Percentiles rank a stretch among this genome's conserved stretches.
phyloP scores from a whole-genome alignment of 768 basidiomycete genomes.

The Auriscalpium microsporum region DNA sequence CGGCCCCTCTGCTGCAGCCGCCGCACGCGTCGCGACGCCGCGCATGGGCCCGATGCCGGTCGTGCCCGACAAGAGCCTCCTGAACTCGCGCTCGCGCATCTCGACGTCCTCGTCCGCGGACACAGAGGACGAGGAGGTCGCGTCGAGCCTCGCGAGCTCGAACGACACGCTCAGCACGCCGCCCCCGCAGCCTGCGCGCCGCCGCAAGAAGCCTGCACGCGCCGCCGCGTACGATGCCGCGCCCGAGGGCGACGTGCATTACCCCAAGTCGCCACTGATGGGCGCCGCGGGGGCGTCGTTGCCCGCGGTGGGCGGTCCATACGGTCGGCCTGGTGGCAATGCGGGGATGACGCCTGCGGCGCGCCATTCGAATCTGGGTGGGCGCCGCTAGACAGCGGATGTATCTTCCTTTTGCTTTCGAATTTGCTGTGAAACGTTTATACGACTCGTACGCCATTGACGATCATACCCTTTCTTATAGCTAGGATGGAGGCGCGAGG shows the following conservation, averaged over 20 bases:
- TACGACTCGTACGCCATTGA: too few species aligned
- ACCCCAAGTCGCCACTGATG: conserved; percentile 8
- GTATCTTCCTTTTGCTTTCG: too few species aligned
- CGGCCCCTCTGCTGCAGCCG: not conserved
- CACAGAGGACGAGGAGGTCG: conserved; percentile 8
- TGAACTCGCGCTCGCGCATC: not conserved
- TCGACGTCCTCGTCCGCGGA: conserved; percentile 1
- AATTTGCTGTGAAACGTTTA: too few species aligned
- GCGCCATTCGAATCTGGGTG: conserved; percentile 3
- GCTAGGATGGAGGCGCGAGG: too few species aligned
- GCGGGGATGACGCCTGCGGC: conserved; percentile 13
- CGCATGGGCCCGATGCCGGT: conserved; percentile 7
- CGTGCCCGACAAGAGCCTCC: conserved; percentile 10
- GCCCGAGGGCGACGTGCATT: conserved; percentile 1
- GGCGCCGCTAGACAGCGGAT: too few species aligned
- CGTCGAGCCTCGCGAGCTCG: conserved; percentile 13
- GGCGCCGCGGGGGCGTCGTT: not conserved
- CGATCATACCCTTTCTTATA: too few species aligned
- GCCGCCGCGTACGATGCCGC: conserved; percentile 8
- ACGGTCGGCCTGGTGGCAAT: not conserved
- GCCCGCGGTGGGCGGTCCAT: not conserved
- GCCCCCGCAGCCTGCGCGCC: conserved; percentile 4
- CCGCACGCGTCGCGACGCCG: not conserved
- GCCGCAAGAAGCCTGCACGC: not conserved
- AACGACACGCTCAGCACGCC: conserved; percentile 13